Base-by-base conservation (phyloP, 345 rosid species). In the Clarkia xantiana region DNA sequence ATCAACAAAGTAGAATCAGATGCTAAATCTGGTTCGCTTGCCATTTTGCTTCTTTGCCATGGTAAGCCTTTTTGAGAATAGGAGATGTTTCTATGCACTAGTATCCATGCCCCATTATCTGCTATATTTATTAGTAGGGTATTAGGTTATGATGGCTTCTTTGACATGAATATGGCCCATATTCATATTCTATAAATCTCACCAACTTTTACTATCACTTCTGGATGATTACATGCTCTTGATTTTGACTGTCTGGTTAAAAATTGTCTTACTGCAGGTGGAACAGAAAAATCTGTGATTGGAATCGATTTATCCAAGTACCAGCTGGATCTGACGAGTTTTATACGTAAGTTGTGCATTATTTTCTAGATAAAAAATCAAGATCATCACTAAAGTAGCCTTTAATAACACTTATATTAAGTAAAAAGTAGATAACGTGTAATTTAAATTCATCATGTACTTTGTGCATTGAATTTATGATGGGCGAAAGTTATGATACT, bases 11-110 rank as follows among this genome's bases (percentile, higher is more conserved):
- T 93, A 56, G 76, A 77, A 14, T 54, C 70, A 67, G 94, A 93
- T 69, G 82, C 86, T 19, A 87, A 80, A 67, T 76, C 79, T 47
- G 81, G 91, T 51, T 76, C 95, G 20, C 91, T 93, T 43, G 62
- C 81, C 51, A 67, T 93, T 64, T 68, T 93, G 78, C 73, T 93
- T 61, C 75, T 93, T 52, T 82, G 85, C 76, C 77, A 74, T 68
- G 99, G 99, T 87, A 76, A 51, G 79, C 38, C 25, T 40, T 40
- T 15, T 49, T 52, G 36, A 29, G 36, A 29, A 29, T 29, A 29
- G 36, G 36, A 29, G 36, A 29, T 29, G 36, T 29, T 29, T 10
- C 36, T 5, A 29, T 29, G 36, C 9, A 7, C 36, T 1, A 5
- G 0, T 29, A 5, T 29, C 36, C 36, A 5, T 29, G 6, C 36